A percentile compares a stretch with the other conserved stretches of the same genome.
These are phyloP conservation scores for Blastocladiella emersonii DNA, from an alignment of 371 early-diverging fungal species.

Conservation along the genomic window DNA sequence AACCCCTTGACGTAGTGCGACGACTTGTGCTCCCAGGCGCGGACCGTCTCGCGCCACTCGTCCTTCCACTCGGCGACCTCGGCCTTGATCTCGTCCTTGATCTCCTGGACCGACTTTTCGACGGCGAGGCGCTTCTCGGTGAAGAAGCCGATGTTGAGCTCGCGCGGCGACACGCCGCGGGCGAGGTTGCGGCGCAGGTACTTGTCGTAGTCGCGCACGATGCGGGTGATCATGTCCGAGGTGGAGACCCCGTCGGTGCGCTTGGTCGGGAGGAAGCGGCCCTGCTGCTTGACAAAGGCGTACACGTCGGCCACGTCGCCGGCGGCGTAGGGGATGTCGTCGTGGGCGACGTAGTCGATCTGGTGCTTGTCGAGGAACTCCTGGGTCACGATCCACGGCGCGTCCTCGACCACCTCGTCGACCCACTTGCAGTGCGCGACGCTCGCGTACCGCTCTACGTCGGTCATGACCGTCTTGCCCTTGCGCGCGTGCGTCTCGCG, in stretches of 20 bases:
- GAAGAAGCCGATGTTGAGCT: slow-evolving; percentile 75
- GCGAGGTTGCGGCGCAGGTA: slow-evolving; percentile 85
- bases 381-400: slow-evolving; percentile 81
- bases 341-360: slow-evolving; percentile 97
- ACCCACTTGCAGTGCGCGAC: slow-evolving; percentile 93
- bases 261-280: slow-evolving; percentile 76
- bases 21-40: slow-evolving; percentile 1
- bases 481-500: slow-evolving; percentile 66
- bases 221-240: slow-evolving; percentile 85
- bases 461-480: slow-evolving; percentile 86
- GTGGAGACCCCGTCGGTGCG: slow-evolving; percentile 93
- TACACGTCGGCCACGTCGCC: slow-evolving; percentile 84
- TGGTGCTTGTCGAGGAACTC: slow-evolving; percentile 76
- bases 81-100: not conserved
- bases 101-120: not conserved
- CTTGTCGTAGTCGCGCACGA: slow-evolving; percentile 88
- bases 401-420: slow-evolving; percentile 76
- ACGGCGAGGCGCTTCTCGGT: slow-evolving; percentile 18
- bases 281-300: slow-evolving; percentile 74
- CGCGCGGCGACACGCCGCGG: slow-evolving; percentile 79
- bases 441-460: slow-evolving; percentile 74
- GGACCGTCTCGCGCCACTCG: slow-evolving; percentile 4
- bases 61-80: slow-evolving; percentile 2
- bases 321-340: slow-evolving; percentile 82
- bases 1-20: slow-evolving; percentile 1